Evolutionary conservation across 768 basidiomycete genomes (phyloP), one percentile per base, ranked within the genome.

Genomic region (Sporobolomyces phaffii): DNA sequence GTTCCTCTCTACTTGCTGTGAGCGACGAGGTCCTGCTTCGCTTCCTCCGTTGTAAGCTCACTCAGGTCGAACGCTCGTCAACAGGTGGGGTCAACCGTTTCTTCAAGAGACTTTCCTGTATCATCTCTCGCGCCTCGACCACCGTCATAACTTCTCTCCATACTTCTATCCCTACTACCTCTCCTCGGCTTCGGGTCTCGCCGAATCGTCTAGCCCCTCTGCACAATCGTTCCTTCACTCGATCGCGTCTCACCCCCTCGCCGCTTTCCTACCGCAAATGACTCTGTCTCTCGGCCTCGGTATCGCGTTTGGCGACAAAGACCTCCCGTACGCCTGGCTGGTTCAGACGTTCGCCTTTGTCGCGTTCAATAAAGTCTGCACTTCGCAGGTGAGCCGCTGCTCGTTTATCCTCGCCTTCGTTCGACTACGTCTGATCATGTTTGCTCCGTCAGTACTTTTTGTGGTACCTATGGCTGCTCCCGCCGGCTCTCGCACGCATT

Each of bases 291-390:
- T 90, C 1, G 84, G 85, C 0, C 79, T 86, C 3, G 93, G 94
- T 3, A 76, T 93, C n/a, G 74, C 86, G 1, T 85, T 92, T 52
- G 87, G 86, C 5, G 77, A 78, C 49, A 77, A 80, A 20, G 84
- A 91, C 72, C 80, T 97, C 5, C 81, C 85, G 11, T 87, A 92
- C 70, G 82, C 88, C 5, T 94, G 90, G 89, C 91, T 96, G 75
- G 82, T 93, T 17, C 93, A 97, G 78, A 98, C 96, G 3, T 83
- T 83, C 41, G 79, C 83, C 0, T 98, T 99, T 74, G 93, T 97
- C n/a, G 79, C 91, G 11, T 94, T 98, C 80, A 99, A 98, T 77
- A 93, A 94, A 78, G 96, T 99, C 56, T 96, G 93, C 83, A 99
- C 96, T 0, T 96, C 92, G 0, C 91, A 94, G 82, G 91, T 89